Evolutionary conservation across 192 early-diverging fungal genomes (phyloP), one percentile per base, ranked within the genome.

Genomic region (Lunasporangiospora selenospora): DNA sequence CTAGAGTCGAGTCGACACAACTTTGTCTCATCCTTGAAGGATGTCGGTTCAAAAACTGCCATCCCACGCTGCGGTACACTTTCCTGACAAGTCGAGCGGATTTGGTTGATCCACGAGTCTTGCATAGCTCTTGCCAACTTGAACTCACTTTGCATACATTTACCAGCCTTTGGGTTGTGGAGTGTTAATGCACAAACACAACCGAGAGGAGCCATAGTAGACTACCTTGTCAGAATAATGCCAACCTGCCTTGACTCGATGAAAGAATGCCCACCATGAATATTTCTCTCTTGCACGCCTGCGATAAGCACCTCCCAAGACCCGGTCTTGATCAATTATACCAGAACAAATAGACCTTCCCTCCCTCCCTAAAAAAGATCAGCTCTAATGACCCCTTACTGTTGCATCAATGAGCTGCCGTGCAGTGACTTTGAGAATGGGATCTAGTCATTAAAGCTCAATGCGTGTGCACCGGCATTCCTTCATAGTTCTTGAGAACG

Each of bases 281-380:
- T 49, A 34, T 62, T 62, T 19, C 60, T 43, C 40, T 43, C 60
- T 27, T 62, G 49, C 30, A 62, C 50, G 11, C 49, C 60, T 16
- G 50, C 45, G 40, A 53, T 62, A 8, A 53, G 50, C 10, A 62
- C 40, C 13, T 62, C 60, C 30, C 44, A 36, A 13, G 37, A 45
- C 29, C 60, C 31, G 41, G 60, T 36, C 31, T 62, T 23, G 32
- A 62, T 53, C 21, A n/a, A n/a, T n/a, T n/a, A n/a, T n/a, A n/a
- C n/a, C n/a, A n/a, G n/a, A n/a, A n/a, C n/a, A n/a, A n/a, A n/a
- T n/a, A n/a, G n/a, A n/a, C n/a, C n/a, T n/a, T n/a, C n/a, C n/a
- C n/a, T n/a, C n/a, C n/a, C n/a, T n/a, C n/a, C n/a, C n/a, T n/a
- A n/a, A n/a, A n/a, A n/a, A n/a, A n/a, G n/a, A n/a, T n/a, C n/a